Evolutionary conservation across 2,329 filamentous ascomycete species (phyloP), one percentile per base, ranked within the genome.

Genomic region (Aphanoascus verrucosus): DNA sequence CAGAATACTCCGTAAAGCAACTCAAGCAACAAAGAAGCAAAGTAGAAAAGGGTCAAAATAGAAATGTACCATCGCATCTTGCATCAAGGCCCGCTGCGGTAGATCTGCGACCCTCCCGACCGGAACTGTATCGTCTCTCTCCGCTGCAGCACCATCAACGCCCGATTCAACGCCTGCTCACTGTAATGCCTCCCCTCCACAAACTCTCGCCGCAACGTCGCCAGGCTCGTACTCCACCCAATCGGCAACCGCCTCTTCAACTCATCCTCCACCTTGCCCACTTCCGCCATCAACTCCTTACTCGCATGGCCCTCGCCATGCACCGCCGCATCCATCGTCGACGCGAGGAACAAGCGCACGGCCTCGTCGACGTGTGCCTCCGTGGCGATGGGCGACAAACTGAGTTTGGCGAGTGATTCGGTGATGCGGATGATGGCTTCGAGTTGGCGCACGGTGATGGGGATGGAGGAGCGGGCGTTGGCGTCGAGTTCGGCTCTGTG

Each of bases 401-500:
- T 83, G 42, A 98, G 76, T 69, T 98, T 98, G 54, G 93, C 93
- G 1, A 98, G 80, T 0, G 93, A 89, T 68, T 98, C 93, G 2
- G 90, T 94, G 64, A 98, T 97, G 67, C 93, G 91, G 58, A 97
- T 86, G 61, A 98, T 94, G 63, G 91, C 91, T 71, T 98, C 93
- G 5, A 98, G 81, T 68, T 98, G 93, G 68, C 93, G 89, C 49
- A 98, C 87, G 0, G 93, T 98, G 69, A 98, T 98, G 49, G 93
- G 93, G 63, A 98, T 97, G 17, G 86, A 93, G 5, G 88, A 94
- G 15, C 93, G 85, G 40, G 86, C 79, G 68, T 96, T 94, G 58
- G 90, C 85, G 64, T 94, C 86, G 43, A 94, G 77, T 69, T 98
- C 93, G 0, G 88, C 84, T 20, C 88, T 85, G 68, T 95, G 91